Percentiles rank a stretch among this genome's conserved stretches.
Conservation (phyloP, 495 filamentous ascomycete genomes). For the Penicilliopsis zonata region DNA sequence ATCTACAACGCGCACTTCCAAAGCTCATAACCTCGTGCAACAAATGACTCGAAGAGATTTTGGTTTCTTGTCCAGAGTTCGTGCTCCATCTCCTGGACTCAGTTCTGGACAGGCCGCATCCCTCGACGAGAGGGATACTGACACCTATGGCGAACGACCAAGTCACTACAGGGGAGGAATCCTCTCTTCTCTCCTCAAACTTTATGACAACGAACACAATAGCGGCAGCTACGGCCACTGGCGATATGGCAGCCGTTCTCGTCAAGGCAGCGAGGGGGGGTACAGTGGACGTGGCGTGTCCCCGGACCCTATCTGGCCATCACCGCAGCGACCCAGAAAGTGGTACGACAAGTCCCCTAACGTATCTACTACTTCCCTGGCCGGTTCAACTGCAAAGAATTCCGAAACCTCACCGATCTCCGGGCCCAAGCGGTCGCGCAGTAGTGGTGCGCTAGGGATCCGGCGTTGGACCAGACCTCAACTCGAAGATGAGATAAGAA, state of each 20-base stretch:
- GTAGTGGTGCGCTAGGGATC: conserved; percentile 21
- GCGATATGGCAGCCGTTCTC: conserved; percentile 14
- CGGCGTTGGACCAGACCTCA: conserved; percentile 30
- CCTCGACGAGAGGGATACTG: conserved; percentile 43
- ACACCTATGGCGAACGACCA: conserved; percentile 58
- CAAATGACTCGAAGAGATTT: conserved; percentile 30
- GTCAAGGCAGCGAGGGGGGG: conserved; percentile 21
- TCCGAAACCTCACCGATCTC: conserved; percentile 19
- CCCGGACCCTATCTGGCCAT: conserved; percentile 24
- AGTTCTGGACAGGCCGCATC: conserved; percentile 50
- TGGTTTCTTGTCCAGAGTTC: conserved; percentile 23
- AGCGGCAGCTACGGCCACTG: conserved; percentile 1
- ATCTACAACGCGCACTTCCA: conserved; percentile 14
- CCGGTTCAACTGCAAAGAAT: conserved; percentile 34
- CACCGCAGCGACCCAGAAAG: conserved; percentile 34
- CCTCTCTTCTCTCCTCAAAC: conserved; percentile 64
- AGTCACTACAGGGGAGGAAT: conserved; percentile 64
- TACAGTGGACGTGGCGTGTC: conserved; percentile 20
- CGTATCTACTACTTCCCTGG: conserved; percentile 35
- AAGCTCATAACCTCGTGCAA: conserved; percentile 22
- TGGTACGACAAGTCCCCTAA: conserved; percentile 52
- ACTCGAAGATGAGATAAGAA: conserved; percentile 59
- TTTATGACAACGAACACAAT: conserved; percentile 40
- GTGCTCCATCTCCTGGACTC: conserved; percentile 23
- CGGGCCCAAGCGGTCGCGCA: conserved; percentile 34